Conservation (phyloP, 1,139 yeast species). For the Diutina mesorugosa region DNA sequence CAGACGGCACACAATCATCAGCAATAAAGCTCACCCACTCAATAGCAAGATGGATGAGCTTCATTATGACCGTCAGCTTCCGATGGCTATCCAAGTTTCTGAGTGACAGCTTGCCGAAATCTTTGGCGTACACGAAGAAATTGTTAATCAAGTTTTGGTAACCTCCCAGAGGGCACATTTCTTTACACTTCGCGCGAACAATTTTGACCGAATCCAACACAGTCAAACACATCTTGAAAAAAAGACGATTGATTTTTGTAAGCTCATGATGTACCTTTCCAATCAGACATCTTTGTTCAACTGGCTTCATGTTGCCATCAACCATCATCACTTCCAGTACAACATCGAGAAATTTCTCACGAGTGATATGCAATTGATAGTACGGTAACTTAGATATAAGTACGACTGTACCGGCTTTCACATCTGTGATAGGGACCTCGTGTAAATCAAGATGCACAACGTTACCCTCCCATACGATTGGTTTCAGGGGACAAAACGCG, state of each 20-base stretch:
- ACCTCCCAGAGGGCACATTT: slow-evolving; percentile 33
- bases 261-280: slow-evolving; percentile 68
- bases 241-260: slow-evolving; percentile 49
- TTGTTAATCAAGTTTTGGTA: slow-evolving; percentile 65
- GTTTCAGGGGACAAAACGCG: slow-evolving; percentile 69
- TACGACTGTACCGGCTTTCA: slow-evolving; percentile 59
- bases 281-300: slow-evolving; percentile 60
- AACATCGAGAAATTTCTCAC: slow-evolving; percentile 31
- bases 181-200: slow-evolving; percentile 32
- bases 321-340: slow-evolving; percentile 9
- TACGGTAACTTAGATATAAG: slow-evolving; percentile 42
- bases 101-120: slow-evolving; percentile 66
- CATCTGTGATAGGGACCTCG: slow-evolving; percentile 30
- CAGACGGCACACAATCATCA: slow-evolving; percentile 91
- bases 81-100: slow-evolving; percentile 51
- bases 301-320: slow-evolving; percentile 27
- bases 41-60: slow-evolving; percentile 62
- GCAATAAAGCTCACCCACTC: slow-evolving; percentile 91
- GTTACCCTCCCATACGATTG: slow-evolving; percentile 85
- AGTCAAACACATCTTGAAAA: slow-evolving; percentile 56
- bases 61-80: slow-evolving; percentile 58
- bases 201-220: slow-evolving; percentile 53
- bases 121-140: slow-evolving; percentile 70
- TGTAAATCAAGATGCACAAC: slow-evolving; percentile 46
- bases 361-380: slow-evolving; percentile 21